phyloP scores from a whole-genome alignment of 768 basidiomycete genomes.

The Leccinum variicolor region DNA sequence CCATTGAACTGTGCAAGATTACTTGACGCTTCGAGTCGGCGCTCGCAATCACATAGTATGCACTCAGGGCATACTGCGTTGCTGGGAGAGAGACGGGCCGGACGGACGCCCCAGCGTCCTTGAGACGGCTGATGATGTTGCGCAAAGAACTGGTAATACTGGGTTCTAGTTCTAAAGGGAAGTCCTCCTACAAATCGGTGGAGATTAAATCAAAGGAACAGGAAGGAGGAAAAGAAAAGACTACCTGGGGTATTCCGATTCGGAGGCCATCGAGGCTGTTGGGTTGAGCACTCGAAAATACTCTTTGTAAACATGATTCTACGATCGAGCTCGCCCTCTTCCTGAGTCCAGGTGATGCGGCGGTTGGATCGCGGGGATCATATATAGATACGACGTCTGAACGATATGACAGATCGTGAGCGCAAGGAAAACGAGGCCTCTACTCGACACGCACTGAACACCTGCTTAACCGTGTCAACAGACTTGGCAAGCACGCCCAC shows the following conservation, averaged over 20 bases:
- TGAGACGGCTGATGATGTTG: slow-evolving; percentile 39
- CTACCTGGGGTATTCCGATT: slow-evolving; percentile 75
- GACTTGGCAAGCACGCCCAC: slow-evolving; percentile 76
- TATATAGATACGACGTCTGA: slow-evolving; percentile 39
- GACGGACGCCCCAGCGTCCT: slow-evolving; percentile 58
- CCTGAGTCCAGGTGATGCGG: slow-evolving; percentile 44
- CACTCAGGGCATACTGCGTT: slow-evolving; percentile 73
- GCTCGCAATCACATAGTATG: slow-evolving; percentile 94
- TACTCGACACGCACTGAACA: slow-evolving; percentile 57
- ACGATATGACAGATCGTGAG: background rate
- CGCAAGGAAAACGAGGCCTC: background rate
- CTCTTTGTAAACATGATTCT: slow-evolving; percentile 1
- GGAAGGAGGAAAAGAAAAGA: background rate
- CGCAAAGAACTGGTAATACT: slow-evolving; percentile 46
- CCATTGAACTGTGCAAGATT: slow-evolving; percentile 91
- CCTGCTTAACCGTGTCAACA: slow-evolving; percentile 43
- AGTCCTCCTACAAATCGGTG: slow-evolving; percentile 60
- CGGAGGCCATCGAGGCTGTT: slow-evolving; percentile 48
- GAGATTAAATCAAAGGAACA: background rate
- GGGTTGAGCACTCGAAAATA: background rate
- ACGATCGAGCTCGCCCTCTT: slow-evolving; percentile 32
- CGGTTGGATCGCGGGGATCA: slow-evolving; percentile 75
- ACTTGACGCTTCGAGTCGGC: slow-evolving; percentile 79
- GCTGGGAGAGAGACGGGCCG: slow-evolving; percentile 71
- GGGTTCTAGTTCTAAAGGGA: slow-evolving; percentile 61